Evolutionary conservation across 2,329 filamentous ascomycete species (phyloP), one percentile per base, ranked within the genome.

Genomic region (Calonectria hawksworthii): DNA sequence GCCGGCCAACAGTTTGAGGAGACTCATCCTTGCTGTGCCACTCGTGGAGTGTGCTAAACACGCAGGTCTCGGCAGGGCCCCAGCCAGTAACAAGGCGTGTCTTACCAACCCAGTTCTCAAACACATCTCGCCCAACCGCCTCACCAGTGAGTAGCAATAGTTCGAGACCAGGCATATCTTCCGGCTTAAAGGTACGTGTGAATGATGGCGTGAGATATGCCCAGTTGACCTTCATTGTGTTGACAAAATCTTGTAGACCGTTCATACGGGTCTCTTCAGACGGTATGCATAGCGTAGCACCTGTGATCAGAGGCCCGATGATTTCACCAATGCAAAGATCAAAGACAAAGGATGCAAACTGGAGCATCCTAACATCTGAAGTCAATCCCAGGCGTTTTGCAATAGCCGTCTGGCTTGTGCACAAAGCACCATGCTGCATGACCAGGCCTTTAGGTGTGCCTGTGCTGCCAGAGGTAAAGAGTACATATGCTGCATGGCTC

Each of bases 401-500:
- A 28, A 74, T 79, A 10, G 67, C 74, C 9, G 23, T 76, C 0
- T 71, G 56, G 8, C 74, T 74, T 0, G 74, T 66, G 0, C 72
- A 11, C 4, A 81, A 74, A 0, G 79, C 74, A 0, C 65, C 51
- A n/a, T 81, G 79, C 11, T 78, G 76, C 38, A 81, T 77, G 1
- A 81, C 66, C 16, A 81, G 69, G 2, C 79, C 79, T 16, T 81
- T 81, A 0, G 79, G 76, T 3, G 52, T 79, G 23, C 79, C 79
- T 0, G 79, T 81, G 13, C 79, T 81, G 2, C 79, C 79, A 0
- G 78, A 81, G 2, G 79, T 81, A 23, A 74, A 81, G 4, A 81
- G 78, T 7, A 75, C 52, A 8, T 80, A 76, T 0, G 78, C 75
- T 0, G 76, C 70, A 7, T 73, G 47, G 2, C 73, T n/a, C 0